Base-by-base conservation (phyloP, 371 early-diverging fungal species). In the Rhizopus stolonifer region DNA sequence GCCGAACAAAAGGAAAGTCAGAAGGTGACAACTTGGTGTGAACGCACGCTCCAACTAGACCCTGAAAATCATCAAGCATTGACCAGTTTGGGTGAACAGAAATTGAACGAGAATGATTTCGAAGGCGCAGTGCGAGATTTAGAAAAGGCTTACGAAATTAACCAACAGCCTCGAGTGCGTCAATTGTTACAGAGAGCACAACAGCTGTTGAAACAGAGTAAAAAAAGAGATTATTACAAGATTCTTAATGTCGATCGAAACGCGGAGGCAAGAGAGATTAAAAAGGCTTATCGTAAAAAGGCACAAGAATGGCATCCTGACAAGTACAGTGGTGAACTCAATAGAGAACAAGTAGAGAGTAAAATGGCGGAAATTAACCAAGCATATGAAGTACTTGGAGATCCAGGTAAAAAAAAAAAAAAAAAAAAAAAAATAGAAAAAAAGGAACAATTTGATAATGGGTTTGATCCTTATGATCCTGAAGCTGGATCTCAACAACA, bases 321-420 rank as follows among this genome's bases (percentile, higher is more conserved):
- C 65, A 93, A 91, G 47, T 91, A 94, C 66, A 64, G 65, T 14
- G 95, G 94, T 13, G 92, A 94, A 9, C 61, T 91, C 57, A 42
- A 74, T 9, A 78, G 84, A 54, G 91, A 93, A 10, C 69, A 85
- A 39, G 95, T 91, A 11, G 83, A 89, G 64, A 80, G 80, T 61
- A 93, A 92, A 79, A 96, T 96, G 96, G 84, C 89, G 11, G 90
- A 90, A 13, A 85, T 97, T 58, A 97, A 96, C 59, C 85, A 88
- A 59, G 96, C 99, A 1, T 93, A 95, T 65, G 93, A 93, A 74
- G 89, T 94, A 1, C 67, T 97, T 47, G 85, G 78, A 49, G 85
- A 96, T 65, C 85, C 89, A 25, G 86, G 83, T 84, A 69, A 38
- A 44, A 15, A n/a, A 10, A 10, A 39, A 8, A 62, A 17, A 36